Conservation (phyloP, 495 filamentous ascomycete species). For the Baudoinia panamericana region DNA sequence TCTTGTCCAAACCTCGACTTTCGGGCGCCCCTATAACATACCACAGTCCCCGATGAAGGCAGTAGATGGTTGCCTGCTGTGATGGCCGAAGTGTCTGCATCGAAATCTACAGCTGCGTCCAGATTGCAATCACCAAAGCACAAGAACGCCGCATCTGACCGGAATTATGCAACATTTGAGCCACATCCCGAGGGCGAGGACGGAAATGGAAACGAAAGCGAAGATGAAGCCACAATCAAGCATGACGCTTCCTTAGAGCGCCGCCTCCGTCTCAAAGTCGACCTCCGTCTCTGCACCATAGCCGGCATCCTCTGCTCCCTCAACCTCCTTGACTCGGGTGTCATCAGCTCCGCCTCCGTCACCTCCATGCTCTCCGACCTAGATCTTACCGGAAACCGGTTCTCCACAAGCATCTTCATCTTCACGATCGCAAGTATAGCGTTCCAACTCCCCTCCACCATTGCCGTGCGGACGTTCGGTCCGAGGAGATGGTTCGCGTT, state of each 20-base stretch:
- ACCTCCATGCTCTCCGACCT: constrained; percentile 60
- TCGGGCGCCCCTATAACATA: no score
- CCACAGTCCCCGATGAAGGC: no score
- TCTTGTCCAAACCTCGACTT: no score
- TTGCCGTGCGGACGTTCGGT: constrained; percentile 54
- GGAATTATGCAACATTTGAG: no score
- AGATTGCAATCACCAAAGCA: no score
- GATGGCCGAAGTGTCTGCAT: no score
- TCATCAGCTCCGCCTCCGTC: constrained; percentile 63
- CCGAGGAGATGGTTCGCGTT: constrained; percentile 55
- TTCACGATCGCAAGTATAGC: constrained; percentile 63
- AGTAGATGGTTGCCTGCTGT: no score
- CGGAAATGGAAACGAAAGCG: no score
- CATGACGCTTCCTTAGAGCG: constrained; percentile 18
- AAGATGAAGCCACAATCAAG: no score
- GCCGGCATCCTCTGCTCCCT: constrained; percentile 60
- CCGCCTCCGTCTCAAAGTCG: constrained; percentile 49
- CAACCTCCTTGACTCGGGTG: constrained; percentile 60
- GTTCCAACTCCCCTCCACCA: constrained; percentile 62
- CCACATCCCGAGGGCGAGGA: no score
- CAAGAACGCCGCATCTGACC: no score
- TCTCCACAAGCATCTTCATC: constrained; percentile 64
- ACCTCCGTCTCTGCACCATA: constrained; percentile 62
- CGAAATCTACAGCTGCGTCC: no score
- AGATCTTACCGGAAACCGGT: constrained; percentile 49